These are phyloP conservation scores for Fraxinus ornus DNA, from an alignment of 305 asterid species.

Conservation along the genomic window DNA sequence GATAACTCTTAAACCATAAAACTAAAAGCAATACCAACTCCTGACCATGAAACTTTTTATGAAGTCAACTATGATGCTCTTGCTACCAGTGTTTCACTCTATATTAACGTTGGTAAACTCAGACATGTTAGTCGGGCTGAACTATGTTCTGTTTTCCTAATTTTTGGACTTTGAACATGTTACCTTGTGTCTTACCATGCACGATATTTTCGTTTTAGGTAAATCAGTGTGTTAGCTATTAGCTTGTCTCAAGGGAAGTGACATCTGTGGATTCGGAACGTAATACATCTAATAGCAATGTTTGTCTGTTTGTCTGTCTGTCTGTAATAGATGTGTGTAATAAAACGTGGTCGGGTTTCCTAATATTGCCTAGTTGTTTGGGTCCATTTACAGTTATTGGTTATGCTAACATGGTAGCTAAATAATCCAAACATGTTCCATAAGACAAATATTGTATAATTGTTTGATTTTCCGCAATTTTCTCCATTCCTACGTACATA, in stretches of 20 bases:
- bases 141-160: not conserved
- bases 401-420: not conserved
- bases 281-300: not conserved
- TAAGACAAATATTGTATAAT: not conserved
- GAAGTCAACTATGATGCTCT: not conserved
- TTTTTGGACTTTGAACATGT: not conserved
- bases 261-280: not conserved
- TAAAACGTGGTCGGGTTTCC: not conserved
- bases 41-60: not conserved
- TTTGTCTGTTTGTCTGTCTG: not conserved
- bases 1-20: conserved; percentile 32
- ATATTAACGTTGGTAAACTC: not conserved
- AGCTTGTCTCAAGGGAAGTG: not conserved
- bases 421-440: not conserved
- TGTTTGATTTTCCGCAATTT: not conserved
- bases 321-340: not conserved
- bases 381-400: not conserved
- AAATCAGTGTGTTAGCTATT: not conserved
- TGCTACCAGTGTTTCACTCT: not conserved
- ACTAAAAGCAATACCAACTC: not conserved
- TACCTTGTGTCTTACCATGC: not conserved
- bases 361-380: not conserved
- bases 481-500: not conserved
- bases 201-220: not conserved
- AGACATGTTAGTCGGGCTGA: not conserved